Conservation (phyloP, 2,329 filamentous ascomycete genomes). For the Arthrocladium fulminans region DNA sequence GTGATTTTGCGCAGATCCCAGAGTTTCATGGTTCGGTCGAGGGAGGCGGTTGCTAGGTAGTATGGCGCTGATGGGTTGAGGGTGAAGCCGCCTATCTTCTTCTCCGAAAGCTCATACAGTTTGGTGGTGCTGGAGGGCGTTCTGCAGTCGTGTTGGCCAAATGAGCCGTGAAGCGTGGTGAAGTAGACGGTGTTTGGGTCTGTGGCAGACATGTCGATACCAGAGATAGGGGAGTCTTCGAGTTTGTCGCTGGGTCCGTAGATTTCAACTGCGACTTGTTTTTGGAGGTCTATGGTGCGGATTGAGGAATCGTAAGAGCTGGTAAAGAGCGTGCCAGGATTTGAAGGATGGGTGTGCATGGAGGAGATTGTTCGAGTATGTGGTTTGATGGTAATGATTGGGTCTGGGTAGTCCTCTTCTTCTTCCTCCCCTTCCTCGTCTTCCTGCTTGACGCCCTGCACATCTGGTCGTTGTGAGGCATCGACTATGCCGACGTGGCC, state of each 20-base stretch:
- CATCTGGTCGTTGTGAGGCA: constrained; percentile 58
- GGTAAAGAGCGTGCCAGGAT: constrained; percentile 68
- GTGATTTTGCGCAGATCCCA: constrained; percentile 82
- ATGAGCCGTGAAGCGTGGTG: constrained; percentile 70
- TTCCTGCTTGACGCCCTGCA: constrained; percentile 36
- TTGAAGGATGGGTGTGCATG: constrained; percentile 66
- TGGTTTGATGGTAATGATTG: constrained; percentile 80
- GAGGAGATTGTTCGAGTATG: constrained; percentile 82
- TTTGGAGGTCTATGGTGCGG: constrained; percentile 72
- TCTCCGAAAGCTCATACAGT: constrained; percentile 69
- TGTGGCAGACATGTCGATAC: constrained; percentile 65
- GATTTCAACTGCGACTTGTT: constrained; percentile 68
- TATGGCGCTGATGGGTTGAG: constrained; percentile 72
- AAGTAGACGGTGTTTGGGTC: constrained; percentile 73
- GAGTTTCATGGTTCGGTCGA: constrained; percentile 81
- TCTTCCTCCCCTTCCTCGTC: constrained; percentile 59
- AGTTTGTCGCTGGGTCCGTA: constrained; percentile 64
- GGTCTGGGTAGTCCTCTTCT: constrained; percentile 57
- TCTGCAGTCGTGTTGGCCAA: constrained; percentile 74
- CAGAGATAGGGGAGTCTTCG: constrained; percentile 71
- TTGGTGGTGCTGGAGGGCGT: constrained; percentile 49
- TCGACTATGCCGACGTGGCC: constrained; percentile 88
- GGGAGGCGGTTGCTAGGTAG: constrained; percentile 75
- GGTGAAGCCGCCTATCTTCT: constrained; percentile 93
- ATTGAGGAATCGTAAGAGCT: constrained; percentile 91